phyloP scores from a whole-genome alignment of 352 stramenopile species.

The Phytophthora brassicae region DNA sequence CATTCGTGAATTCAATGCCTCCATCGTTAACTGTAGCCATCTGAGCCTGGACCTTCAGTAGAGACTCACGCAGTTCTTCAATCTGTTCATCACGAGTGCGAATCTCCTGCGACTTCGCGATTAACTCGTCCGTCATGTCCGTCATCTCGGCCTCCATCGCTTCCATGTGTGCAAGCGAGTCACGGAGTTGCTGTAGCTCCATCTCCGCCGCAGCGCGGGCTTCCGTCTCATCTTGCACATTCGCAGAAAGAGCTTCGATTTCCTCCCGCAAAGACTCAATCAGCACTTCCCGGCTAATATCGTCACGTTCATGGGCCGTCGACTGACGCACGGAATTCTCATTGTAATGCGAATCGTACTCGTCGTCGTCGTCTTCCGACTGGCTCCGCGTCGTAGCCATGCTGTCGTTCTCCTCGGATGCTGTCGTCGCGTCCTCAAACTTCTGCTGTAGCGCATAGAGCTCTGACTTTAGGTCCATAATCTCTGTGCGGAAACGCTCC shows the following conservation, averaged over 20 bases:
- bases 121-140: conserved; percentile 80
- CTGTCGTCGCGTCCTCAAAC: conserved; percentile 32
- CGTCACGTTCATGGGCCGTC: conserved; percentile 61
- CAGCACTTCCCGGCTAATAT: conserved; percentile 58
- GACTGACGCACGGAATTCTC: conserved; percentile 47
- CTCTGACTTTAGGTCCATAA: conserved; percentile 87
- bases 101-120: conserved; percentile 74
- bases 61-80: conserved; percentile 47
- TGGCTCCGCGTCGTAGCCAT: conserved; percentile 37
- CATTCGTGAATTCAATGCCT: conserved; percentile 48
- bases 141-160: conserved; percentile 77
- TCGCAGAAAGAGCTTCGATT: conserved; percentile 62
- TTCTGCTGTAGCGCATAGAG: conserved; percentile 76
- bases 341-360: conserved; percentile 37
- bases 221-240: conserved; percentile 69
- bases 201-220: conserved; percentile 54
- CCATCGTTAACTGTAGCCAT: conserved; percentile 47
- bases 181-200: conserved; percentile 57
- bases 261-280: conserved; percentile 72
- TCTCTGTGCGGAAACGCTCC: conserved; percentile 81
- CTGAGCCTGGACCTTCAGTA: conserved; percentile 49
- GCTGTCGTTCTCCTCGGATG: conserved; percentile 31
- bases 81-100: conserved; percentile 65
- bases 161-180: conserved; percentile 61
- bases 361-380: conserved; percentile 39